These are phyloP conservation scores for Musa beccarii DNA, from an alignment of 176 grass and related monocot species.

Conservation along the genomic window DNA sequence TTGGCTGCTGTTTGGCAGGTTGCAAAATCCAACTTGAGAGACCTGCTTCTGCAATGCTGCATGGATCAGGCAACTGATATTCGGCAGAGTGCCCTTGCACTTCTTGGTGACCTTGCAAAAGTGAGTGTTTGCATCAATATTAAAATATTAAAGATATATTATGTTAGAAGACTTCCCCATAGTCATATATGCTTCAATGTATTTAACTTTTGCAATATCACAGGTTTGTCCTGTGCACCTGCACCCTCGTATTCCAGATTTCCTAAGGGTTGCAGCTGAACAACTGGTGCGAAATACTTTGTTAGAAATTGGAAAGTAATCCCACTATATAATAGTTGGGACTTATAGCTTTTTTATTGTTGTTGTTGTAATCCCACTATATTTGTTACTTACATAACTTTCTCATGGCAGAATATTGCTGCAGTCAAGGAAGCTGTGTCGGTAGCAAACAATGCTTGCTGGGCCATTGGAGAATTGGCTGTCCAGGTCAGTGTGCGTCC, in stretches of 20 bases:
- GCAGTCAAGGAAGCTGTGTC: slow-evolving; percentile 83
- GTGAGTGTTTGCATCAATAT: slow-evolving; percentile 26
- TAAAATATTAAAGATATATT: not conserved
- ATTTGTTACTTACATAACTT: slow-evolving; percentile 22
- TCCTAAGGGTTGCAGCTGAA: slow-evolving; percentile 83
- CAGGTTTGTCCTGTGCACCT: slow-evolving; percentile 94
- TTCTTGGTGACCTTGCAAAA: slow-evolving; percentile 92
- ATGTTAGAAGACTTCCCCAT: slow-evolving; percentile 4
- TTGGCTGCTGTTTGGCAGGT: slow-evolving; percentile 29
- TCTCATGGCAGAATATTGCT: slow-evolving; percentile 40
- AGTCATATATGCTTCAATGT: not conserved
- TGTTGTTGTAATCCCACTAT: not conserved
- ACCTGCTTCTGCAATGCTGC: slow-evolving; percentile 86
- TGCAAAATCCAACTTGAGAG: slow-evolving; percentile 71
- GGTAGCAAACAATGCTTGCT: slow-evolving; percentile 96
- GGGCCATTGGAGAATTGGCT: slow-evolving; percentile 96
- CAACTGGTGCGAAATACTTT: slow-evolving; percentile 57
- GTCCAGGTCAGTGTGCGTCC: slow-evolving; percentile 48
- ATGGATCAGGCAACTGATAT: slow-evolving; percentile 86
- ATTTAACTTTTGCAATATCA: slow-evolving; percentile 13
- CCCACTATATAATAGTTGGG: not conserved
- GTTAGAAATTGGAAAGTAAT: not conserved
- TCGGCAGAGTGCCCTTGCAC: slow-evolving; percentile 91
- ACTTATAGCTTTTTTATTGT: too few species aligned
- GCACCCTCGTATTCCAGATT: slow-evolving; percentile 66